phyloP scores from a whole-genome alignment of 2,329 filamentous ascomycete species.

The Nigrospora oryzae region DNA sequence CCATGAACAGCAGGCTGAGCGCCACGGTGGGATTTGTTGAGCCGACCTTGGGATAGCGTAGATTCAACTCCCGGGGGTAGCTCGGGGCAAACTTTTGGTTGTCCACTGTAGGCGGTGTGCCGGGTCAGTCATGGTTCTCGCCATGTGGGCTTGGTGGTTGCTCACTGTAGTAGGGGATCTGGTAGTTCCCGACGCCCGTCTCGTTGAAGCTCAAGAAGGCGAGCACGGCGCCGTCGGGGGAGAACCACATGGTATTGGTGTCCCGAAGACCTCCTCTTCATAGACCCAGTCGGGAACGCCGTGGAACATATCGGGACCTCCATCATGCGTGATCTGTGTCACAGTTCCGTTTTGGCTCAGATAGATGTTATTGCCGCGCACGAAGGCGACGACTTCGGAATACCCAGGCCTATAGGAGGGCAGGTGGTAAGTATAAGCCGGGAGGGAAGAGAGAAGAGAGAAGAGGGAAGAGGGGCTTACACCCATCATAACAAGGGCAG shows the following conservation, averaged over 20 bases:
- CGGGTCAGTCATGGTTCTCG: no score
- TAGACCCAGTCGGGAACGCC: constrained; percentile 59
- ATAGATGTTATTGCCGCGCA: constrained; percentile 58
- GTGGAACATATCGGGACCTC: constrained; percentile 54
- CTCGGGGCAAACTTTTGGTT: constrained; percentile 45
- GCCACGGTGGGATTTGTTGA: constrained; percentile 56
- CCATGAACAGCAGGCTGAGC: constrained; percentile 49
- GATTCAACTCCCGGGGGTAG: constrained; percentile 53
- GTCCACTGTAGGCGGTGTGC: constrained; percentile 10
- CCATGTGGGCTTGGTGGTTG: not conserved
- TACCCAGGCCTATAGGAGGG: no score
- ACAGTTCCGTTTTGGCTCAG: constrained; percentile 45
- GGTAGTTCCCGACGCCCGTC: constrained; percentile 59
- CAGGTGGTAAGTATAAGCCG: no score
- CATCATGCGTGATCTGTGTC: constrained; percentile 49
- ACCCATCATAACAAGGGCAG: no score
- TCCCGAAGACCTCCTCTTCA: constrained; percentile 49
- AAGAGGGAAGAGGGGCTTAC: no score
- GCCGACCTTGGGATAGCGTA: constrained; percentile 63
- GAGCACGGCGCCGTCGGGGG: constrained; percentile 44
- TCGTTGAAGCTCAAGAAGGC: constrained; percentile 52
- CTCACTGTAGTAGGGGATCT: constrained; percentile 57
- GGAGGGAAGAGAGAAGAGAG: no score
- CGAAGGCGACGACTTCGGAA: constrained; percentile 52
- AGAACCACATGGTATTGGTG: constrained; percentile 46